phyloP scores from a whole-genome alignment of 2,329 filamentous ascomycete genomes.

The Knufia fluminis region DNA sequence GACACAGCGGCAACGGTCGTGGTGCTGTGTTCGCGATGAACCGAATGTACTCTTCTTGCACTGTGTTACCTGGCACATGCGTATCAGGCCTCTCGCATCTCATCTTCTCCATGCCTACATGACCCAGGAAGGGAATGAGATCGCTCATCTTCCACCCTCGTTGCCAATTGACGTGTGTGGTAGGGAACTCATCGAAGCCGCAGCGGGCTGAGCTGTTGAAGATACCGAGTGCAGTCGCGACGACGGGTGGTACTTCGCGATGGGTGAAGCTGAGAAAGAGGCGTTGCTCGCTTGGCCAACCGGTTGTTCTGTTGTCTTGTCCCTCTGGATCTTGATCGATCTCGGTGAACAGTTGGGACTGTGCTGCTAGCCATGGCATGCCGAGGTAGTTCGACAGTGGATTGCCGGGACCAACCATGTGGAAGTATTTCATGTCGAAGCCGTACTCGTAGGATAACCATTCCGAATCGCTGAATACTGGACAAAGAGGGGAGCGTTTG shows the following conservation, averaged over 20 bases:
- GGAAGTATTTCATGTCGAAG: slow-evolving; percentile 60
- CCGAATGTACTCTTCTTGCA: slow-evolving; percentile 36
- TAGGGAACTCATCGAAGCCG: slow-evolving; percentile 49
- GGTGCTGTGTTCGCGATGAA: slow-evolving; percentile 55
- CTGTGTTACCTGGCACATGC: too few relatives aligned
- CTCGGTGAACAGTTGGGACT: slow-evolving; percentile 37
- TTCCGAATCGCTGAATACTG: slow-evolving; percentile 53
- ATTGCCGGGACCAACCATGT: slow-evolving; percentile 47
- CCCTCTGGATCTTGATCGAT: slow-evolving; percentile 44
- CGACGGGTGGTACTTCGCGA: slow-evolving; percentile 56
- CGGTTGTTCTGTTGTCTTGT: slow-evolving; percentile 40
- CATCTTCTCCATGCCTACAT: slow-evolving; percentile 55
- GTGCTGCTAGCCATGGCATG: slow-evolving; percentile 36
- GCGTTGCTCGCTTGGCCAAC: slow-evolving; percentile 41
- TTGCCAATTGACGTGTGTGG: slow-evolving; percentile 37
- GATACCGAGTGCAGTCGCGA: slow-evolving; percentile 51
- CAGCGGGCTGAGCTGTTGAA: slow-evolving; percentile 51
- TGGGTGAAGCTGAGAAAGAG: slow-evolving; percentile 56
- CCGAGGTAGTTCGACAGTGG: slow-evolving; percentile 48
- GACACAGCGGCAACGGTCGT: slow-evolving; percentile 49
- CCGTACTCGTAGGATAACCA: slow-evolving; percentile 56
- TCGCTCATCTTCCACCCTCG: slow-evolving; percentile 48
- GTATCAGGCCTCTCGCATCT: slow-evolving; percentile 38
- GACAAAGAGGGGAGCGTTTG: slow-evolving; percentile 52
- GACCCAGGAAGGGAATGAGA: slow-evolving; percentile 56